Evolutionary conservation across 2,329 filamentous ascomycete genomes (phyloP), one percentile per base, ranked within the genome.

Genomic region (Penicillium hesseltinei): DNA sequence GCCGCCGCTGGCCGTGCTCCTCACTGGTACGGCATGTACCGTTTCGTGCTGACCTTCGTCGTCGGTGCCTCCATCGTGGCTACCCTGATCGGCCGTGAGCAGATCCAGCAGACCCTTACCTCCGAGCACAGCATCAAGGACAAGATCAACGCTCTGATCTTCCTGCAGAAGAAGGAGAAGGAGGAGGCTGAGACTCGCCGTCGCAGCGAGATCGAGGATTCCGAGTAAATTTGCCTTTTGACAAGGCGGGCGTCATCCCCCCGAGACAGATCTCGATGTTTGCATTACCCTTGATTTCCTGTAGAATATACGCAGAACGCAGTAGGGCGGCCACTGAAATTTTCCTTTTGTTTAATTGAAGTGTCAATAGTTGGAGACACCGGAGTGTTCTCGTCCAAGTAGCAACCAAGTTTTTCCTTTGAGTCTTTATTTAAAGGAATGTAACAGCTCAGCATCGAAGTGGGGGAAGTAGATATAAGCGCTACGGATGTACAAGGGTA

Each of bases 31-130:
- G 83, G 82, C 58, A 89, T 87, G 49, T 97, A 97, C 79, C 90
- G 93, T 35, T 97, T 96, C 75, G 88, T 96, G 9, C 81, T 97
- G 66, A 97, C 93, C 2, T 93, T 92, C 73, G 83, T 97, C 59
- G 92, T 96, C 29, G 92, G 93, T 39, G 80, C 85, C 43, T 88
- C 89, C 61, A 93, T 97, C 65, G 86, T 94, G 42, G 78, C 91
- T 65, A 93, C 85, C 62, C 79, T 97, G 64, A 83, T 97, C 61
- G 91, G 91, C 40, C 86, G 92, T 60, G 89, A 92, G 68, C 88
- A 92, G 77, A 86, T 95, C 64, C 81, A 80, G 54, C 69, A 70
- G 60, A 71, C 63, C 58, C 54, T 70, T 46, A 56, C 57, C 57
- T 58, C 70, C 19, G 70, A 72, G 66, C 73, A 77, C 71, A 74